Evolutionary conservation across 306 rosid genomes (phyloP), one percentile per base, ranked within the genome.

Genomic region (Ziziphus jujuba): DNA sequence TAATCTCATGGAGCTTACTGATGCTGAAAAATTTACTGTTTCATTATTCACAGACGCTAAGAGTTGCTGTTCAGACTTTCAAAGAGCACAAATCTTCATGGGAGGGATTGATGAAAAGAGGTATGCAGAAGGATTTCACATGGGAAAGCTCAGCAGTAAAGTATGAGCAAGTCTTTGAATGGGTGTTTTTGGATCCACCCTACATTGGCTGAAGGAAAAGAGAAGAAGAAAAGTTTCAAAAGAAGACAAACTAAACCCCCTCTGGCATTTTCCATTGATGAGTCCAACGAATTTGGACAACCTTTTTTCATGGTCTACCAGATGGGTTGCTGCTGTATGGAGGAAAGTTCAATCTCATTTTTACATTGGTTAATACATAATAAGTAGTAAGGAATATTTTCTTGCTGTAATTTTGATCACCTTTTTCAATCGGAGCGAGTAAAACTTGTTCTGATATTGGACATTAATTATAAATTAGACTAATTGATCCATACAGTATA

Each of bases 111-210:
- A 72, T 88, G 85, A 77, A 54, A 61, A 86, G 97, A 67, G 88
- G 93, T 1, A 91, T 91, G 96, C 60, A 66, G 21, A 88, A 63
- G 72, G 87, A 87, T 75, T 86, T 63, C 82, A 79, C 96, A 7
- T 91, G 96, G 97, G 89, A 60, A 49, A 87, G 80, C 55, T 86
- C 97, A 31, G 97, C 97, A 13, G 48, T 50, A 35, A 87, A 83
- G 69, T 91, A 91, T 24, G 96, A 91, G 75, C 88, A 88, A 75
- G 70, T 88, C 62, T 71, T 91, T 14, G 77, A 88, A 45, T 91
- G 97, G 97, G 85, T 84, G 2, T 83, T 80, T 59, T 55, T 67
- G 0, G 91, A 88, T 58, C 90, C 88, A 12, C 96, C 97, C 36
- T 91, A 88, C 43, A 54, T 71, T 59, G 28, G 76, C 75, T 87